A percentile compares a stretch with the other conserved stretches of the same genome.
phyloP scores from a whole-genome alignment of 1,284 basidiomycete species.

The Apiotrichum brassicae region DNA sequence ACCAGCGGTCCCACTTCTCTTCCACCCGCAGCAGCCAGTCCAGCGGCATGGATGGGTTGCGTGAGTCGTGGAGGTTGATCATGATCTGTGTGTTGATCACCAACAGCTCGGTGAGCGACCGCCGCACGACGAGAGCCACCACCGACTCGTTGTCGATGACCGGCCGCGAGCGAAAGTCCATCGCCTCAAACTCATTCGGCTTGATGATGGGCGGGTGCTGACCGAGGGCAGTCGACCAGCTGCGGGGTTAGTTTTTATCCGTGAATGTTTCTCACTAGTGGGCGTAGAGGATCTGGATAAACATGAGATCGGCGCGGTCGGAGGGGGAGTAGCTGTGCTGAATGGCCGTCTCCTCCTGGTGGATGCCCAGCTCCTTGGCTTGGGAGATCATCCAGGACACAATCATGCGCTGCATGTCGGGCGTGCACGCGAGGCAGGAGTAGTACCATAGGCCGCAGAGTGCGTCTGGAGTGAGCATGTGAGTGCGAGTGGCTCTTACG shows the following conservation, averaged over 20 bases:
- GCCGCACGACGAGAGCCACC: constrained; percentile 12
- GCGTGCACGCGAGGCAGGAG: constrained; percentile 9
- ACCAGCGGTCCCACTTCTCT: constrained; percentile 15
- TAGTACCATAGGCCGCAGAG: constrained; percentile 15
- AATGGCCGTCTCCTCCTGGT: constrained; percentile 6
- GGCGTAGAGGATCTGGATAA: constrained; percentile 12
- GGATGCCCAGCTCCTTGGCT: constrained; percentile 16
- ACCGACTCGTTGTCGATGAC: constrained; percentile 1
- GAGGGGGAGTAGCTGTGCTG: constrained; percentile 8
- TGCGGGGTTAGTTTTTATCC: not conserved
- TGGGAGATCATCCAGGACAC: constrained; percentile 19
- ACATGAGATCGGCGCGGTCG: constrained; percentile 19
- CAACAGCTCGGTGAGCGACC: constrained; percentile 14
- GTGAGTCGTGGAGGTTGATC: constrained; percentile 13
- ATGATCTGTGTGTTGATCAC: constrained; percentile 18
- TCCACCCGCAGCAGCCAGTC: constrained; percentile 14
- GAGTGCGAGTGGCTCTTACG: constrained; percentile 6
- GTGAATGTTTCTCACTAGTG: constrained; percentile 10
- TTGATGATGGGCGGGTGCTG: constrained; percentile 8
- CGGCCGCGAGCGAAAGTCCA: constrained; percentile 11
- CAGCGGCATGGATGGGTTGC: constrained; percentile 7
- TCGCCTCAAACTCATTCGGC: constrained; percentile 19
- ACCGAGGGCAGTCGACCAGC: constrained; percentile 11
- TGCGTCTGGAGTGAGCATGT: constrained; percentile 11
- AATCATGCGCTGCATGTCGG: constrained; percentile 7